Base-by-base conservation (phyloP, 352 stramenopile species). In the Phytophthora tentaculata region DNA sequence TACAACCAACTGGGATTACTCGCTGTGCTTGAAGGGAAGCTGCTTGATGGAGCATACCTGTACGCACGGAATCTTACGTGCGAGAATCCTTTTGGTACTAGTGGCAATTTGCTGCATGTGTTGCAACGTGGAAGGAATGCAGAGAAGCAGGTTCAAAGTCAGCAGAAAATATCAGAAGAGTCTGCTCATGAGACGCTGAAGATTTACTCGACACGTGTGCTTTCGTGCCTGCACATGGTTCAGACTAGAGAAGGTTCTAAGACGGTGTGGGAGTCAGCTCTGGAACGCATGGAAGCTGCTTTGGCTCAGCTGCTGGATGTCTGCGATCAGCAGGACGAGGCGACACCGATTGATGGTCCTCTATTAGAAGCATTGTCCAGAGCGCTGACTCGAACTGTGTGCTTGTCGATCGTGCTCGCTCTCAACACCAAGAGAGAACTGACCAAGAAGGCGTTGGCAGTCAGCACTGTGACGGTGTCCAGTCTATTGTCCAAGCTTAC, bases 1-100 rank as follows among this genome's bases (percentile, higher is more conserved):
- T 89, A 83, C 71, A 89, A 89, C 63, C 81, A 89, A 51, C 59
- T 89, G 37, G 81, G 79, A 22, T 49, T 89, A 2, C 37, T 88
- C 16, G 73, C 81, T 24, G 61, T 80, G n/a, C 55, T 71, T 14
- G 55, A 83, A 26, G 55, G 57, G 0, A 71, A 84, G 13, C 41
- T 67, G 5, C 26, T 88, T 12, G 53, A 80, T 20, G 70, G 77
- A 0, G 67, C 76, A 5, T 89, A 86, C 41, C 8, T 86, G 26
- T 88, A 88, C 59, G 67, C 67, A 13, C 69, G 81, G 6, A 85
- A 77, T 19, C 47, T 86, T 3, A 73, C 69, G 47, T 82, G 77
- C 19, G 71, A 79, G 19, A 71, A 51, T 16, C 76, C 79, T 12
- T 88, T 89, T 61, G 35, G 60, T 5, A 62, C 67, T 2, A 70